Conservation (phyloP, 2,329 filamentous ascomycete genomes). For the Myriangium duriaei region DNA sequence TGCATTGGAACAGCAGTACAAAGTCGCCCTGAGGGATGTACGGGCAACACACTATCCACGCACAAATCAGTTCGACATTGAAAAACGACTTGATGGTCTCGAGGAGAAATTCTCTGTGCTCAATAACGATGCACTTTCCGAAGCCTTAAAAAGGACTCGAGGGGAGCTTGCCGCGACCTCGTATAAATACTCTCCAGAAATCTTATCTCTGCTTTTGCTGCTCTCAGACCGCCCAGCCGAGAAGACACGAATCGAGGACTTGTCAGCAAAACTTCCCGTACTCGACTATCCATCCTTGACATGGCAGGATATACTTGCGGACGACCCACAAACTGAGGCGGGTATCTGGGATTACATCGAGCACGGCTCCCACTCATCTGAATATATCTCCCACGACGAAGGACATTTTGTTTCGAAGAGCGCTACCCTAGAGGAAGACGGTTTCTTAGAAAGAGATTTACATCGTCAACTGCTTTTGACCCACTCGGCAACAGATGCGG, state of each 20-base stretch:
- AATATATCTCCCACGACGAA: constrained; percentile 37
- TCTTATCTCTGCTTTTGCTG: constrained; percentile 64
- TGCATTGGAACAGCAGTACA: constrained; percentile 21
- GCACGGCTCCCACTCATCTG: constrained; percentile 52
- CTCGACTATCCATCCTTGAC: constrained; percentile 25
- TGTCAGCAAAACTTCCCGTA: constrained; percentile 41
- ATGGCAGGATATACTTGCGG: constrained; percentile 67
- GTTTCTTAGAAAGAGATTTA: too few relatives aligned
- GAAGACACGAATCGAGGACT: constrained; percentile 51
- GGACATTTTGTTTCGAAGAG: constrained; percentile 25
- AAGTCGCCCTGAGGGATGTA: constrained; percentile 27
- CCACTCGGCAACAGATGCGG: too few relatives aligned
- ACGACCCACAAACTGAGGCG: constrained; percentile 60
- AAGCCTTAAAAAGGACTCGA: constrained; percentile 50
- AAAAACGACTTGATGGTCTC: constrained; percentile 36
- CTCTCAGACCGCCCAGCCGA: constrained; percentile 69
- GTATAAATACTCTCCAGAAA: constrained; percentile 63
- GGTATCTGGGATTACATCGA: constrained; percentile 60
- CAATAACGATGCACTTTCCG: constrained; percentile 65
- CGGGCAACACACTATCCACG: constrained; percentile 31
- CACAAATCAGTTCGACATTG: constrained; percentile 38
- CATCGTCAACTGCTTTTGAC: too few relatives aligned
- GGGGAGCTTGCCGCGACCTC: constrained; percentile 42
- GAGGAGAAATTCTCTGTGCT: constrained; percentile 78
- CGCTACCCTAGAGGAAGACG: too few relatives aligned